Percentiles rank a stretch among this genome's conserved stretches.
Evolutionary conservation across 805 yeast species (phyloP).

Genomic region (Ogataea zsoltii): DNA sequence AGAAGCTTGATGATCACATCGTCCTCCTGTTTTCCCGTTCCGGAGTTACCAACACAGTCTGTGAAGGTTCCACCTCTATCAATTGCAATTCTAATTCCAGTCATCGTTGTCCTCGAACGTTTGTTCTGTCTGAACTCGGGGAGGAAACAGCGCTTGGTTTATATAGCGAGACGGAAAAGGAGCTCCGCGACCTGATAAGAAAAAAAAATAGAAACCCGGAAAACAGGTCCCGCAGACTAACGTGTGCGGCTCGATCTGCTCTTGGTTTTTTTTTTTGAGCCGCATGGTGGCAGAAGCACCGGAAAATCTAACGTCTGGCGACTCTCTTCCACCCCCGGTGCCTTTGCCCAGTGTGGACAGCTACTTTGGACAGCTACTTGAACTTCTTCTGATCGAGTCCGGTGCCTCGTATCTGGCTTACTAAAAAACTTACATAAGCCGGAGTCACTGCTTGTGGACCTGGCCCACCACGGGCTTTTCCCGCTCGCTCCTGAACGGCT

Average conservation of each 20-base stretch:
- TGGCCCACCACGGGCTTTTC: slow-evolving; percentile 85
- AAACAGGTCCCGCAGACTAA: slow-evolving; percentile 6
- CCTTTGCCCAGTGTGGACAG: no score
- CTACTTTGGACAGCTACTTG: no score
- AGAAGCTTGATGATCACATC: slow-evolving; percentile 75
- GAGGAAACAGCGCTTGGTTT: no score
- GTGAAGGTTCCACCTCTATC: slow-evolving; percentile 91
- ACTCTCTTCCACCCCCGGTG: no score
- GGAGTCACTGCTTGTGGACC: slow-evolving; percentile 51
- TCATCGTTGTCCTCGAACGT: no score
- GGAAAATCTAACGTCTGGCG: no score
- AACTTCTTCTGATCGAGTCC: no score
- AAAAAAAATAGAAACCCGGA: slow-evolving; percentile 1
- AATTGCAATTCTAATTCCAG: slow-evolving; percentile 42
- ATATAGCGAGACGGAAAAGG: background rate
- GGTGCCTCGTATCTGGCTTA: no score
- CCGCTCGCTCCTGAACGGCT: slow-evolving; percentile 68
- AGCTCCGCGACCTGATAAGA: background rate
- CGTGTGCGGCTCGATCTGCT: no score
- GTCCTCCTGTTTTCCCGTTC: slow-evolving; percentile 50
- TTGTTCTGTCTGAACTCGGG: background rate
- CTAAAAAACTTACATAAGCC: background rate
- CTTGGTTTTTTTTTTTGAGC: background rate
- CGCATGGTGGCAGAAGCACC: no score
- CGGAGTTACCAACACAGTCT: slow-evolving; percentile 59